phyloP scores from a whole-genome alignment of 345 rosid genomes.

The Heritiera littoralis region DNA sequence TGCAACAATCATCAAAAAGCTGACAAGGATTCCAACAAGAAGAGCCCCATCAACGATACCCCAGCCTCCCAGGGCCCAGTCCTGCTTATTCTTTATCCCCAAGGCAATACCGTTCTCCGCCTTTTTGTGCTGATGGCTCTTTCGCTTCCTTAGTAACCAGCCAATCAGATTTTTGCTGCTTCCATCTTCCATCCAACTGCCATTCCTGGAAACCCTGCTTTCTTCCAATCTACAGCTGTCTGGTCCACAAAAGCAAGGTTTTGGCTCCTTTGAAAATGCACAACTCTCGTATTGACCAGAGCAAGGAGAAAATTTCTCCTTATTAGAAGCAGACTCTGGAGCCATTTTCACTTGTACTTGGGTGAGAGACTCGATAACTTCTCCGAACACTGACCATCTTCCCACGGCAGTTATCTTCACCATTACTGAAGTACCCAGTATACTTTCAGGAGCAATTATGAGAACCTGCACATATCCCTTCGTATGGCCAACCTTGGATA shows the following conservation, averaged over 20 bases:
- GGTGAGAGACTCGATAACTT: slow-evolving; percentile 61
- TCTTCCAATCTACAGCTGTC: slow-evolving; percentile 43
- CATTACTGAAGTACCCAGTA: slow-evolving; percentile 75
- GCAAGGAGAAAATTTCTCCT: slow-evolving; percentile 3
- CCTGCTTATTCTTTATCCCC: slow-evolving; percentile 36
- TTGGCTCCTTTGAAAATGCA: slow-evolving; percentile 45
- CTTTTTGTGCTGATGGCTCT: slow-evolving; percentile 28
- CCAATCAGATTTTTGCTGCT: slow-evolving; percentile 39
- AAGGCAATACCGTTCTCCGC: slow-evolving; percentile 25
- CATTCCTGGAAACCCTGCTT: slow-evolving; percentile 20
- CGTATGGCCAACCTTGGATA: slow-evolving; percentile 87
- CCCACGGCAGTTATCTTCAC: slow-evolving; percentile 88
- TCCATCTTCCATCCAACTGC: slow-evolving; percentile 32
- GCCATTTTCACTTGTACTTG: slow-evolving; percentile 25
- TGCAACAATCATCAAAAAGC: slow-evolving; percentile 53
- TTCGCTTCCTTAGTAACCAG: slow-evolving; percentile 54
- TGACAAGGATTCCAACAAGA: slow-evolving; percentile 63
- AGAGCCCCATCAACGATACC: slow-evolving; percentile 56
- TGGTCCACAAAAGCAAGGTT: slow-evolving; percentile 47
- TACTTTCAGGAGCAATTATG: slow-evolving; percentile 60
- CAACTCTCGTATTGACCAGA: slow-evolving; percentile 37
- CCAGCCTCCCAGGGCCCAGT: slow-evolving; percentile 36
- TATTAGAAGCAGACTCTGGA: slow-evolving; percentile 15
- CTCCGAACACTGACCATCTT: slow-evolving; percentile 94
- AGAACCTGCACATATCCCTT: slow-evolving; percentile 87